Conservation (phyloP, 1,284 basidiomycete genomes). For the Trichosporon faecale region DNA sequence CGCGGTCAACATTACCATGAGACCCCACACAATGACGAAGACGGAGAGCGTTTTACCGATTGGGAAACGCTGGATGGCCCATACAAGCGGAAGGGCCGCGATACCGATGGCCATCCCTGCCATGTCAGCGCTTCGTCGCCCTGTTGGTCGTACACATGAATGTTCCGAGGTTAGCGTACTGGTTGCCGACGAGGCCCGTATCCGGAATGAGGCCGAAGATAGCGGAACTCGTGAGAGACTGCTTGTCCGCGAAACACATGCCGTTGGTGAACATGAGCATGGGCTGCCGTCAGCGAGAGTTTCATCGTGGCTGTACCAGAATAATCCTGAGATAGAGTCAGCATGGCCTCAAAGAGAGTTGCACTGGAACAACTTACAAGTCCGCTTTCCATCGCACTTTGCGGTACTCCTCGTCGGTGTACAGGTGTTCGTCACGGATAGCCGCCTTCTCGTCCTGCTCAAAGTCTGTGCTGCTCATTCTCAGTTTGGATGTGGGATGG, state of each 20-base stretch:
- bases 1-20: slow-evolving; percentile 25
- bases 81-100: slow-evolving; percentile 29
- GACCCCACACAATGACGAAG: slow-evolving; percentile 27
- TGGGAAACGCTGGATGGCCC: slow-evolving; percentile 31
- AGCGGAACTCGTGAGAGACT: slow-evolving; percentile 1
- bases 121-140: background rate
- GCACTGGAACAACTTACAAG: background rate
- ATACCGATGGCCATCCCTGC: slow-evolving; percentile 24
- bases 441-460: slow-evolving; percentile 13
- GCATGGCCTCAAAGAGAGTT: background rate
- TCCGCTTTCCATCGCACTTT: background rate
- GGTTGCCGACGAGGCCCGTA: slow-evolving; percentile 16
- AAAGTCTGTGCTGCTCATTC: background rate
- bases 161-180: slow-evolving; percentile 23
- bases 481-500: background rate
- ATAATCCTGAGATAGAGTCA: background rate
- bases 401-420: slow-evolving; percentile 1
- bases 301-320: background rate
- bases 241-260: slow-evolving; percentile 13
- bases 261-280: slow-evolving; percentile 8
- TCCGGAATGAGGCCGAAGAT: slow-evolving; percentile 15
- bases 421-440: background rate
- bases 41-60: slow-evolving; percentile 27
- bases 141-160: slow-evolving; percentile 23
- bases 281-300: background rate